Conservation (phyloP, 2,329 filamentous ascomycete genomes). For the Colletotrichum horii region DNA sequence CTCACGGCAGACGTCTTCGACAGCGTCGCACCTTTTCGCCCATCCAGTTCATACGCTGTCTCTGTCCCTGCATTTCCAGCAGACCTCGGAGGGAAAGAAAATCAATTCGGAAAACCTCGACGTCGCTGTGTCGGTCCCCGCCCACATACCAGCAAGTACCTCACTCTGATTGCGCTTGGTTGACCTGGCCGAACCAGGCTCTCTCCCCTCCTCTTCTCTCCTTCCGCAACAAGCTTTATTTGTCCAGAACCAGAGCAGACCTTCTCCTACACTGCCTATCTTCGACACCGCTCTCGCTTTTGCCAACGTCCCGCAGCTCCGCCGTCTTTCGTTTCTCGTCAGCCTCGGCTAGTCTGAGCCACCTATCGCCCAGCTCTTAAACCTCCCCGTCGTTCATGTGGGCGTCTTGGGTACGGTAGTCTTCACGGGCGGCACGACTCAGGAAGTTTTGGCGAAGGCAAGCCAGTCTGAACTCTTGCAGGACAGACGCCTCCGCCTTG, state of each 20-base stretch:
- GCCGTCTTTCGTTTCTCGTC: not conserved
- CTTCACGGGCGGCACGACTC: not conserved
- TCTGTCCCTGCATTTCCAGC: not conserved
- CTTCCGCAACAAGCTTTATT: not conserved
- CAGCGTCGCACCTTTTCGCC: not conserved
- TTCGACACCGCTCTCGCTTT: not conserved
- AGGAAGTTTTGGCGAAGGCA: constrained; percentile 8
- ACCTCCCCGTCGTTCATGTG: not conserved
- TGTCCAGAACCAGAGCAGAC: not conserved
- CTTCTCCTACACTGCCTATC: not conserved
- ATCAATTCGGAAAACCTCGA: not conserved
- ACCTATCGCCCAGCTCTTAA: not conserved
- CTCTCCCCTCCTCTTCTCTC: constrained; percentile 1
- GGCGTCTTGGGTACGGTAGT: not conserved
- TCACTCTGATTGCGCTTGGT: not conserved
- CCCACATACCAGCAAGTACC: not conserved
- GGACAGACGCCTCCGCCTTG: constrained; percentile 17
- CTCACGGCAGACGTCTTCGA: not conserved
- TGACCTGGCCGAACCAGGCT: constrained; percentile 19
- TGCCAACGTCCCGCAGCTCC: not conserved
- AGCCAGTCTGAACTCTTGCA: constrained; percentile 11
- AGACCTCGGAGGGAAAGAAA: not conserved
- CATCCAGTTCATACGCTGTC: not conserved
- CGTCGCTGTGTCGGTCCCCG: not conserved
- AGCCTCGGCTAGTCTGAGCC: not conserved